These are phyloP conservation scores for Aristolochia californica DNA, from an alignment of 164 flowering plant genomes.

Conservation along the genomic window DNA sequence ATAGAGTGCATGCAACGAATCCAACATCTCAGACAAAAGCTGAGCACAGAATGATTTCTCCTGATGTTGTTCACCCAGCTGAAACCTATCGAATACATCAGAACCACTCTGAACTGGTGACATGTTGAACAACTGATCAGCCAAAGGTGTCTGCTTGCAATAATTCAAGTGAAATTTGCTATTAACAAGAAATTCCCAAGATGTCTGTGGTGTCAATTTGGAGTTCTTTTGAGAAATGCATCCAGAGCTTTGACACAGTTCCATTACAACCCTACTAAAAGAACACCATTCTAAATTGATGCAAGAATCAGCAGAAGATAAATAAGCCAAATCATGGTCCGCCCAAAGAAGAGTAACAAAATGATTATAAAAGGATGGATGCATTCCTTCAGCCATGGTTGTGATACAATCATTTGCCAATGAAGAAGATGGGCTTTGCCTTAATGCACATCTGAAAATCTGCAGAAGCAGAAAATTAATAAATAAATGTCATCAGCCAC, in stretches of 20 bases:
- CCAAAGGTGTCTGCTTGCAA: constrained; percentile 14
- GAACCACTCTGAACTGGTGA: constrained; percentile 12
- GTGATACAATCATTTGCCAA: constrained; percentile 76
- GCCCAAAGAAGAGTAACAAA: constrained; percentile 81
- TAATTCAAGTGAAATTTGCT: constrained; percentile 69
- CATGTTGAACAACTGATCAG: constrained; percentile 19
- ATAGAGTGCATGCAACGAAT: constrained; percentile 81
- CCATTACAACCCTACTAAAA: constrained; percentile 42
- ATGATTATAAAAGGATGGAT: constrained; percentile 43
- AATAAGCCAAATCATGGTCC: constrained; percentile 29
- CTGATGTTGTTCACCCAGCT: constrained; percentile 14
- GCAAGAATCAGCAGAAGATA: constrained; percentile 34
- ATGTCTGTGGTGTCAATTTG: constrained; percentile 18
- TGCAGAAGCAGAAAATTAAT: constrained; percentile 12
- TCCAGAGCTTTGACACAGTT: constrained; percentile 31
- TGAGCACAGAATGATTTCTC: constrained; percentile 33
- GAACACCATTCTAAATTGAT: constrained; percentile 78
- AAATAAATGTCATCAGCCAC: not conserved
- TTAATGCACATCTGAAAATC: constrained; percentile 73
- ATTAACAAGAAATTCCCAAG: constrained; percentile 80
- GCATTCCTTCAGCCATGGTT: constrained; percentile 81
- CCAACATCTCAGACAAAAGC: constrained; percentile 46
- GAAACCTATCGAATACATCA: constrained; percentile 13
- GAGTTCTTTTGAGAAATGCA: constrained; percentile 9
- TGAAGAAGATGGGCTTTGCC: constrained; percentile 64